Evolutionary conservation across 2,329 filamentous ascomycete species (phyloP).

Genomic region (Diaporthe sp.): DNA sequence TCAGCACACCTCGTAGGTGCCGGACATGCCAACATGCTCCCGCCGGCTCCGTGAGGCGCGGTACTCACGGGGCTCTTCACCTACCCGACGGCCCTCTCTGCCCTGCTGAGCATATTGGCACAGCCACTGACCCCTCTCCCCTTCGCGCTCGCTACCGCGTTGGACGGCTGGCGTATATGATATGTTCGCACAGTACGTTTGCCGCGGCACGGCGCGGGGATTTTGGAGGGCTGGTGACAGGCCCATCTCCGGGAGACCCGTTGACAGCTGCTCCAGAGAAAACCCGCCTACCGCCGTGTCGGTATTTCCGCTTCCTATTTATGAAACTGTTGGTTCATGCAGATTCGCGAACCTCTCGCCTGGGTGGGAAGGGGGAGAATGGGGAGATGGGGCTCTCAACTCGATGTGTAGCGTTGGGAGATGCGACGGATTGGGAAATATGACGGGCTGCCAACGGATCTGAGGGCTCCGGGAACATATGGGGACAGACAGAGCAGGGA

Average conservation of each 20-base stretch:
- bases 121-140: background rate
- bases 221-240: conserved; percentile 1
- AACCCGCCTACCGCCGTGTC: conserved; percentile 16
- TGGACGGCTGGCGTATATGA: no score
- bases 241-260: conserved; percentile 10
- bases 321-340: conserved; percentile 11
- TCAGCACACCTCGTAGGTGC: background rate
- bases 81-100: conserved; percentile 1
- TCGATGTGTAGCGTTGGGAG: conserved; percentile 10
- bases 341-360: conserved; percentile 25
- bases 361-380: conserved; percentile 15
- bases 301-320: conserved; percentile 28
- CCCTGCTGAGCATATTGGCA: background rate
- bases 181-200: background rate
- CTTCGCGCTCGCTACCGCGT: conserved; percentile 15
- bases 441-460: conserved; percentile 11
- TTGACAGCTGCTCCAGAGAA: conserved; percentile 1
- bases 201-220: conserved; percentile 9
- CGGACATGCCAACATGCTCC: conserved; percentile 1
- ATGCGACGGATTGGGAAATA: conserved; percentile 12
- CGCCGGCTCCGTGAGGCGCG: background rate
- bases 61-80: background rate
- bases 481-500: conserved; percentile 2
- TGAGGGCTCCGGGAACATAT: background rate
- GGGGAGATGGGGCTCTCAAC: background rate